Evolutionary conservation across 176 grass and related monocot genomes (phyloP), one percentile per base, ranked within the genome.

Genomic region (Olyra latifolia): DNA sequence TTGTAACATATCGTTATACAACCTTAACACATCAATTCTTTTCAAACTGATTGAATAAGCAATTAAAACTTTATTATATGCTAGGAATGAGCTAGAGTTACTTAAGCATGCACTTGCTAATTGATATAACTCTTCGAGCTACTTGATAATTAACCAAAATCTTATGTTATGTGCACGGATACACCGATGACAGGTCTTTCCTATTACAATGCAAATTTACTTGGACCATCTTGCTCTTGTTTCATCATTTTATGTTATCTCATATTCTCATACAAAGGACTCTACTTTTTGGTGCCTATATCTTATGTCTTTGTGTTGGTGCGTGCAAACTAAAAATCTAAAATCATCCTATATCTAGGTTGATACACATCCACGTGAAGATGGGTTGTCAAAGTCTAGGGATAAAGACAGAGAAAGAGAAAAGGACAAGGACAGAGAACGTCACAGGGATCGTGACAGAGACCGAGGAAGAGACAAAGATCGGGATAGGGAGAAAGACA

Each of bases 381-480:
- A 91, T 73, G 85, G 85, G 8, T 89, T 72, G n/a, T 83, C 80
- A 0, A 98, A 94, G 77, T 90, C 85, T 27, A 93, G 92, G 56
- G 91, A 90, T n/a, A 90, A 68, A 64, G 91, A 94, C 20, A 91
- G 73, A 80, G 88, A 88, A 30, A 81, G 76, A 54, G 85, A 83
- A 52, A 95, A 78, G 5, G 90, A 94, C 43, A 98, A 87, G 66
- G 88, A 91, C 19, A 89, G 75, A 45, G 93, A 97, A 39, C 86
- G 62, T 14, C 84, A 89, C 8, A 84, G 89, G 49, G 91, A 94
- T 22, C 88, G 85, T 62, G 95, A 90, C 19, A 89, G 88, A 58
- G 90, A 87, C 39, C 78, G 74, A 42, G 90, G 87, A 2, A 88
- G 85, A 30, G 85, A 82, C 20, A 85, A 65, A 10, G 85, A 91